These are phyloP conservation scores for Podospora sp. DNA, from an alignment of 495 filamentous ascomycete species.

Conservation along the genomic window DNA sequence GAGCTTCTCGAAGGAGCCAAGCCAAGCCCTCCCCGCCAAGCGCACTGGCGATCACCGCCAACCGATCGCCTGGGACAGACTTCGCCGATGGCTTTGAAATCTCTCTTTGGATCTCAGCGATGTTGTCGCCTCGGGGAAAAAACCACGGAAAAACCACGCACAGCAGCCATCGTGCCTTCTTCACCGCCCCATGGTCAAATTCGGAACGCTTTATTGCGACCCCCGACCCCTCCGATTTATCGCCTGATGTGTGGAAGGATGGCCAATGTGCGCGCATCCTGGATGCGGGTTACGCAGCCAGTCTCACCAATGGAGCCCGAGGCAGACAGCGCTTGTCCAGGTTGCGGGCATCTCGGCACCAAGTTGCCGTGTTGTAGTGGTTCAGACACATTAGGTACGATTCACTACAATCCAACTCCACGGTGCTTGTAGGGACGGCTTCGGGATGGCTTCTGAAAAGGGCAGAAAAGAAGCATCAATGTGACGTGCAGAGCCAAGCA, in stretches of 20 bases:
- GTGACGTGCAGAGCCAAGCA: constrained; percentile 27
- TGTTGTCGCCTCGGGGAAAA: neutral
- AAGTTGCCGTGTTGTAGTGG: neutral
- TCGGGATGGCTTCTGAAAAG: neutral
- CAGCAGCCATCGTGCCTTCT: neutral
- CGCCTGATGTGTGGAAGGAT: constrained; percentile 2
- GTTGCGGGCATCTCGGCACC: neutral
- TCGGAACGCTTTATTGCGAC: neutral
- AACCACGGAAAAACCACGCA: too few relatives aligned
- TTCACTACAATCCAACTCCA: neutral
- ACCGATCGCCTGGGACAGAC: neutral
- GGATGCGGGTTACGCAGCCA: neutral
- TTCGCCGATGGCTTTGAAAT: neutral
- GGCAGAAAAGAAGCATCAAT: constrained; percentile 1
- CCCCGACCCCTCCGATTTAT: neutral
- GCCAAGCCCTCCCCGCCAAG: constrained; percentile 14
- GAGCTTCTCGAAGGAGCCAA: constrained; percentile 18
- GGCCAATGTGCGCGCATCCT: constrained; percentile 1
- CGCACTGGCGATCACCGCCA: neutral
- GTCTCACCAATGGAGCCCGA: neutral
- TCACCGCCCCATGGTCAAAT: neutral
- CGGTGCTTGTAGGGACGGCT: neutral
- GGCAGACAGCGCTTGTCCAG: neutral
- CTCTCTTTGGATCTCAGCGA: neutral
- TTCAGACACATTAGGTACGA: neutral